These are phyloP conservation scores for Ogataea ganodermae DNA, from an alignment of 805 yeast genomes.

Conservation along the genomic window DNA sequence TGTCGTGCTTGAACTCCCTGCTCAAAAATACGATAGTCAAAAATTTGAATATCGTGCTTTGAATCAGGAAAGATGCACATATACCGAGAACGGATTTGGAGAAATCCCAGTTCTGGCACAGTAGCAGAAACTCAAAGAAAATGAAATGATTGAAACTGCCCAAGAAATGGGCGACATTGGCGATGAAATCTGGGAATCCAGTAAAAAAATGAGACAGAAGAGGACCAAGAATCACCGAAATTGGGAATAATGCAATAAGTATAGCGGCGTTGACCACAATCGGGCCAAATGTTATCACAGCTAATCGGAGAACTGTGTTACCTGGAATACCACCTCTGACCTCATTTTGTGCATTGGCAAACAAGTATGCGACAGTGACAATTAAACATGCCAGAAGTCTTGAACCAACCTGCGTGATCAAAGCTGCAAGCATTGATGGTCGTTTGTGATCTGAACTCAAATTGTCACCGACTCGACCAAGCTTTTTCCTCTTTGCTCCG, in stretches of 20 bases:
- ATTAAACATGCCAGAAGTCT: constrained; percentile 37
- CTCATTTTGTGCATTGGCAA: constrained; percentile 56
- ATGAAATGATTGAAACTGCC: constrained; percentile 55
- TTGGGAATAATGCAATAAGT: constrained; percentile 41
- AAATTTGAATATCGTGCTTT: constrained; percentile 56
- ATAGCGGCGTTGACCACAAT: constrained; percentile 44
- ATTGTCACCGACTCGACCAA: constrained; percentile 41
- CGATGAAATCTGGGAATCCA: constrained; percentile 52
- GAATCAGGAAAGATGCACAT: constrained; percentile 56
- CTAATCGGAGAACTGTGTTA: constrained; percentile 45
- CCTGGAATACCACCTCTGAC: constrained; percentile 36
- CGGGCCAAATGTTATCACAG: constrained; percentile 49
- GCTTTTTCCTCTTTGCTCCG: constrained; percentile 52
- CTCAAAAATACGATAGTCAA: constrained; percentile 53
- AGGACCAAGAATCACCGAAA: constrained; percentile 55
- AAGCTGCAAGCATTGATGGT: constrained; percentile 48
- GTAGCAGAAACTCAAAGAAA: constrained; percentile 64
- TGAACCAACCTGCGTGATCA: constrained; percentile 44
- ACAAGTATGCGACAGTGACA: constrained; percentile 50
- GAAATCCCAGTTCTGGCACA: constrained; percentile 67
- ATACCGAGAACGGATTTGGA: constrained; percentile 61
- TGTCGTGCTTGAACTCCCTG: constrained; percentile 62
- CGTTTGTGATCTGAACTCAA: constrained; percentile 46
- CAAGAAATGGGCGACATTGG: constrained; percentile 55
- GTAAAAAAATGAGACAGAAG: constrained; percentile 43